These are phyloP conservation scores for Ceriops decandra DNA, from an alignment of 345 rosid genomes.

Conservation along the genomic window DNA sequence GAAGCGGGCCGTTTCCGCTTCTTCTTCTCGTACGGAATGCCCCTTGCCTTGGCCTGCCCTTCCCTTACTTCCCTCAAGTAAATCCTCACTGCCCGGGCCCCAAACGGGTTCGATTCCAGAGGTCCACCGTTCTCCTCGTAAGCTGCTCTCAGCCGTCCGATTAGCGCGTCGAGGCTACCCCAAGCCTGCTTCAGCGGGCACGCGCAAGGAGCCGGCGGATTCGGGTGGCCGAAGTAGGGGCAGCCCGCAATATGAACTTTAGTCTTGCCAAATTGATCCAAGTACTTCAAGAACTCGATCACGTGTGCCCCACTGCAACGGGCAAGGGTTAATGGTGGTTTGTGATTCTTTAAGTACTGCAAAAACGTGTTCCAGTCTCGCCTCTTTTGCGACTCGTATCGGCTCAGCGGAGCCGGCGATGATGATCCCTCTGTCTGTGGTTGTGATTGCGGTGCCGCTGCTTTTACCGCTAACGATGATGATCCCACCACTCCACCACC, in stretches of 20 bases:
- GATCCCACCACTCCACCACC: constrained; percentile 9
- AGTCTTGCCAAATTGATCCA: constrained; percentile 37
- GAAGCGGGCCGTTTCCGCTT: constrained; percentile 23
- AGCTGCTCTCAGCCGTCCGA: constrained; percentile 32
- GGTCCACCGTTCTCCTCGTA: constrained; percentile 31
- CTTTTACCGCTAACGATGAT: constrained; percentile 1
- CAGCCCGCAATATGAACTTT: constrained; percentile 31
- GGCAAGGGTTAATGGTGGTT: constrained; percentile 28
- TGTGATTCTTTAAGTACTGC: constrained; percentile 29
- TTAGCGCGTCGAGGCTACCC: constrained; percentile 35
- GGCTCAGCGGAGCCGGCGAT: constrained; percentile 17
- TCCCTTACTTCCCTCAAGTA: constrained; percentile 32
- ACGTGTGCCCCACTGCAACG: constrained; percentile 38
- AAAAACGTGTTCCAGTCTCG: constrained; percentile 36
- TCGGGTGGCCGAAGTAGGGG: constrained; percentile 31
- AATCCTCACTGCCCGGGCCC: constrained; percentile 32
- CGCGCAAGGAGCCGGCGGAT: constrained; percentile 30
- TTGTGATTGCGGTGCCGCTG: background rate
- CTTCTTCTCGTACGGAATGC: constrained; percentile 37
- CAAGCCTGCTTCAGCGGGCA: constrained; percentile 34
- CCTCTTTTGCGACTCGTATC: constrained; percentile 36
- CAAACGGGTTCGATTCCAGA: constrained; percentile 33
- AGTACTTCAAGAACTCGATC: constrained; percentile 32
- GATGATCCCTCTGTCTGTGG: constrained; percentile 3
- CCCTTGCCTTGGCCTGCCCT: constrained; percentile 32